Conservation (phyloP, 2,329 filamentous ascomycete species). For the Cladophialophora carrionii region DNA sequence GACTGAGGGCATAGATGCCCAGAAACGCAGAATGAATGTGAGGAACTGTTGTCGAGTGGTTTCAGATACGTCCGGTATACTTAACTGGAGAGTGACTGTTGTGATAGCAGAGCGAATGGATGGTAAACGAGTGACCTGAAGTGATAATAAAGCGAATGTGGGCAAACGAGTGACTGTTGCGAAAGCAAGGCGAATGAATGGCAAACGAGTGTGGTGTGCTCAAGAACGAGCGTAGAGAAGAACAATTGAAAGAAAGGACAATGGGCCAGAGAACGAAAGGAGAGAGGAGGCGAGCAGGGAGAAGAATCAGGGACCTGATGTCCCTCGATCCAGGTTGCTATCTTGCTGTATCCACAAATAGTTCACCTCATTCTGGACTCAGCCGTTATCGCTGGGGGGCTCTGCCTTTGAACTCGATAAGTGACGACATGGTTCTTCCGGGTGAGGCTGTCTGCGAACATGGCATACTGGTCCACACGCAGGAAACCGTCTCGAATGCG, state of each 20-base stretch:
- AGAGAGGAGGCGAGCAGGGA: neutral
- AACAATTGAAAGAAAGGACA: neutral
- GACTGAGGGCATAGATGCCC: neutral
- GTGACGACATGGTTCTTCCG: neutral
- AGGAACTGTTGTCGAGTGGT: neutral
- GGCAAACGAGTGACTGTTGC: conserved; percentile 1
- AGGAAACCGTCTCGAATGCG: neutral
- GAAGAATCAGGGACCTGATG: neutral
- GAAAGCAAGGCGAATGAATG: neutral
- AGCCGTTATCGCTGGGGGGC: neutral
- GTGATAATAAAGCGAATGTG: neutral
- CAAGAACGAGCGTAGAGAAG: neutral
- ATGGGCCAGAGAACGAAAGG: neutral
- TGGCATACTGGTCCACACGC: neutral
- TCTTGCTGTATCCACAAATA: conserved; percentile 6
- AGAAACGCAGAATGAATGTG: neutral
- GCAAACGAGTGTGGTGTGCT: conserved; percentile 3
- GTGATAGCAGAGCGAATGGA: neutral
- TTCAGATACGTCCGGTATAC: neutral
- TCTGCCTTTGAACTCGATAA: neutral
- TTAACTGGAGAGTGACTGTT: neutral
- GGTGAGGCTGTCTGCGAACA: neutral
- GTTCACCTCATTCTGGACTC: neutral
- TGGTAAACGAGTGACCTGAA: neutral
- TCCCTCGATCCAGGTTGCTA: neutral